Conservation (phyloP, 768 basidiomycete species). For the Daedaleopsis sinensis region DNA sequence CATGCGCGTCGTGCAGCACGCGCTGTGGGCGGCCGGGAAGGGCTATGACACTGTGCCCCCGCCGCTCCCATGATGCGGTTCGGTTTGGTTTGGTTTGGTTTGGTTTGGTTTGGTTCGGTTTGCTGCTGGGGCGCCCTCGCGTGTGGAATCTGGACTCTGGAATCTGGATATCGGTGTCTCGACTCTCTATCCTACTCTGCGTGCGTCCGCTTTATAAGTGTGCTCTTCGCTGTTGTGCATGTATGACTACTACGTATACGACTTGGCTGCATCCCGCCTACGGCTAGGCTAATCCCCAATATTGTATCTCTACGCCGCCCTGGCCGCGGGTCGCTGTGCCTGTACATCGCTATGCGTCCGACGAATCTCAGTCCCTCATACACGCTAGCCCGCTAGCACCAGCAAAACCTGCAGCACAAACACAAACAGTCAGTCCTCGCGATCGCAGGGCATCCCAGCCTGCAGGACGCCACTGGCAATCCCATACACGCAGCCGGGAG, state of each 20-base stretch:
- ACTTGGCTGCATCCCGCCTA: background rate
- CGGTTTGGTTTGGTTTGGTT: background rate
- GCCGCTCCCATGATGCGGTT: constrained; percentile 3
- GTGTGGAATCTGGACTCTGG: too few relatives aligned
- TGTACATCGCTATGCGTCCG: background rate
- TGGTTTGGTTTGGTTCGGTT: background rate
- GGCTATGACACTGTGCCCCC: constrained; percentile 12
- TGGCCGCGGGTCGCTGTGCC: too few relatives aligned
- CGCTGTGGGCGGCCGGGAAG: constrained; percentile 16
- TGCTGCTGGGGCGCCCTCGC: background rate
- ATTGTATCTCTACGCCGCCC: background rate
- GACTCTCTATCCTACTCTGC: background rate
- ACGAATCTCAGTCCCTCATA: background rate
- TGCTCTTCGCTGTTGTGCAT: background rate
- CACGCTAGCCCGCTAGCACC: constrained; percentile 11
- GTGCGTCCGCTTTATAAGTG: too few relatives aligned
- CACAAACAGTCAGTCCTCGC: too few relatives aligned
- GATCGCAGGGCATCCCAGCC: too few relatives aligned
- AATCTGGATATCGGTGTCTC: background rate
- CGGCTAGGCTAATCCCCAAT: background rate
- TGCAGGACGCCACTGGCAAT: too few relatives aligned
- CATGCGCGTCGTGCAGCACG: constrained; percentile 43
- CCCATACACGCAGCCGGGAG: background rate
- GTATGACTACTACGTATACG: background rate
- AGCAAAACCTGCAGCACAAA: constrained; percentile 19